Conservation (phyloP, 192 early-diverging fungal genomes). For the Podila horticola region DNA sequence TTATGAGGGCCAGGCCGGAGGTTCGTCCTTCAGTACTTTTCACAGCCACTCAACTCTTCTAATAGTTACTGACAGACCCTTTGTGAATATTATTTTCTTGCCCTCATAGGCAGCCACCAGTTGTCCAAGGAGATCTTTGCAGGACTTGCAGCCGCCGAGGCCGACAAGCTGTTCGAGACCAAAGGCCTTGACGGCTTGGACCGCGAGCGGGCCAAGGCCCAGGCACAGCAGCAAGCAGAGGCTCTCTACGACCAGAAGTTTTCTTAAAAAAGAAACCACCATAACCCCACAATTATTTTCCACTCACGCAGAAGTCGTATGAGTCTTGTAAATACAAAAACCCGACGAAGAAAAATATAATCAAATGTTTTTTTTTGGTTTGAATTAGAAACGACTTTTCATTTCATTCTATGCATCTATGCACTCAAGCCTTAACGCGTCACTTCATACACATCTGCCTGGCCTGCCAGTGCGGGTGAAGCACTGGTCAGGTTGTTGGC, state of each 20-base stretch:
- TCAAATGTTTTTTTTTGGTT: background rate
- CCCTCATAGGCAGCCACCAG: constrained; percentile 18
- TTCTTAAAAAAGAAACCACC: background rate
- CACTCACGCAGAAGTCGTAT: too few species aligned
- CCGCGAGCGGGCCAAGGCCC: constrained; percentile 42
- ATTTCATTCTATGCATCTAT: background rate
- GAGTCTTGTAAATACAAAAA: background rate
- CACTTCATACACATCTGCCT: constrained; percentile 75
- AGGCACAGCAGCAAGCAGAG: constrained; percentile 40
- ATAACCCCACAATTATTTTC: background rate
- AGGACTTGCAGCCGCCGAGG: constrained; percentile 52
- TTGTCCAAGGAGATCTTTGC: constrained; percentile 51
- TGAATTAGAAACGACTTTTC: too few species aligned
- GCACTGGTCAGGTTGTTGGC: constrained; percentile 60
- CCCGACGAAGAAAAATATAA: background rate
- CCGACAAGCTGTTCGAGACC: constrained; percentile 53
- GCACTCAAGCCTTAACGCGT: background rate
- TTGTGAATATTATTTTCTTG: too few species aligned
- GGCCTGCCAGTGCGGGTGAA: constrained; percentile 64
- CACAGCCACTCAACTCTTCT: too few species aligned
- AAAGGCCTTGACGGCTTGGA: constrained; percentile 56
- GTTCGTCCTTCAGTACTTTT: too few species aligned
- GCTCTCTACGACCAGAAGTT: constrained; percentile 40
- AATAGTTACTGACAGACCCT: too few species aligned
- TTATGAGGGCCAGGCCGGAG: constrained; percentile 30